phyloP scores from a whole-genome alignment of 1,139 yeast species.

The Yamadazyma friedrichii region DNA sequence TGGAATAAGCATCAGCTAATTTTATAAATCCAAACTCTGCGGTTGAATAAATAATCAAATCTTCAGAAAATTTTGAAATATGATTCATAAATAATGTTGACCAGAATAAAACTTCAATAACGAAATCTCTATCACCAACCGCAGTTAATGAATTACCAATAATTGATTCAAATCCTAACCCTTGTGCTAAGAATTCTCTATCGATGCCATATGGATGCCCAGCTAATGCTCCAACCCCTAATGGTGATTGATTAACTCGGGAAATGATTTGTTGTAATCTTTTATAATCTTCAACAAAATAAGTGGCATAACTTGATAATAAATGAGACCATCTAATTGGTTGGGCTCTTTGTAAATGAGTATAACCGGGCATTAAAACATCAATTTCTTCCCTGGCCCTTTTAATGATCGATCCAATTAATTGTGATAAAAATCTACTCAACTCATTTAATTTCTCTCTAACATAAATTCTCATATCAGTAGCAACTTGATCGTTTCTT shows the following conservation, averaged over 20 bases:
- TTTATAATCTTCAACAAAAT: conserved; percentile 84
- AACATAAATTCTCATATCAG: conserved; percentile 94
- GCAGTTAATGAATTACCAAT: conserved; percentile 96
- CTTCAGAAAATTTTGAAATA: conserved; percentile 90
- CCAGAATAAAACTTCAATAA: conserved; percentile 97
- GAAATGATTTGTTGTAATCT: conserved; percentile 77
- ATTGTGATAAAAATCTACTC: conserved; percentile 54
- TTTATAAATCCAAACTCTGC: conserved; percentile 95
- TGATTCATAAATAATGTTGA: conserved; percentile 94
- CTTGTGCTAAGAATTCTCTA: conserved; percentile 80
- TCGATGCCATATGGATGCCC: conserved; percentile 99
- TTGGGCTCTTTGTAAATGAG: conserved; percentile 97
- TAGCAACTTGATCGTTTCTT: conserved; percentile 97
- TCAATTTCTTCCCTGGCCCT: conserved; percentile 87
- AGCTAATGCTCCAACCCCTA: conserved; percentile 97
- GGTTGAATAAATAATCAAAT: conserved; percentile 90
- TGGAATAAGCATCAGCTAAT: conserved; percentile 95
- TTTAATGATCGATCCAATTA: conserved; percentile 63
- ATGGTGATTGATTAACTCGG: conserved; percentile 85
- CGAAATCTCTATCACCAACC: conserved; percentile 96
- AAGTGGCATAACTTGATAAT: conserved; percentile 92
- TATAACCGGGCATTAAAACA: conserved; percentile 96
- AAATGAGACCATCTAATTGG: conserved; percentile 99
- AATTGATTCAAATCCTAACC: conserved; percentile 75
- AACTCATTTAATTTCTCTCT: conserved; percentile 70